Base-by-base conservation (phyloP, 768 basidiomycete genomes). In the Boletus coccyginus region DNA sequence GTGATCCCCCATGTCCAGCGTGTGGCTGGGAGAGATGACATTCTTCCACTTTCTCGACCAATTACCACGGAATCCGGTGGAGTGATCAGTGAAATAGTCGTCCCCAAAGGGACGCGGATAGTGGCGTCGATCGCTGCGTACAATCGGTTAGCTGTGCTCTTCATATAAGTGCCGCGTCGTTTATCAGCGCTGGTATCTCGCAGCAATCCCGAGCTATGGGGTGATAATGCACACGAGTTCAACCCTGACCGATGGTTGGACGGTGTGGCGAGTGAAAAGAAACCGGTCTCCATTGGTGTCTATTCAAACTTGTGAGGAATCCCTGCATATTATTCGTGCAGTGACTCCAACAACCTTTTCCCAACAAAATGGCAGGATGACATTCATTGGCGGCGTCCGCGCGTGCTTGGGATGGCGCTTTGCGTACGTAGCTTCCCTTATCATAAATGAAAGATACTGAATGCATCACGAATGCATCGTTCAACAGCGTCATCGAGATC, bases 1-100 rank as follows among this genome's bases (percentile, higher is more conserved):
- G 81, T 81, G 1, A 63, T 81, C 14, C 78, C 81, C 42, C 77
- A 80, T n/a, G 77, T 77, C n/a, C 75, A 78, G 44, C 78, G 87
- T 24, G 70, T 77, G 52, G 75, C 84, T 0, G 72, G 67, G 1
- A 66, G 71, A 21, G 85, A 88, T 59, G 81, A 85, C 52, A 65
- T 84, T 31, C 65, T 90, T 21, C 84, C 88, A 0, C 76, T 90
- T 36, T 78, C 82, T 7, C 76, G 69, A 53, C 82, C 84, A 2
- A 76, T 85, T 46, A 71, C 60, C 51, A 79, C 77, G 4, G 71
- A 70, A 24, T 74, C 75, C 2, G 85, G 84, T 7, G 70, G 77
- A 53, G 52, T 71, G 12, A 65, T 81, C 39, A 67, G 61, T 10
- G 73, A 80, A 50, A 48, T 86, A 12, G 74, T 77, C 5, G 70